Conservation (phyloP, 768 basidiomycete species). For the Crepidotus variabilis region DNA sequence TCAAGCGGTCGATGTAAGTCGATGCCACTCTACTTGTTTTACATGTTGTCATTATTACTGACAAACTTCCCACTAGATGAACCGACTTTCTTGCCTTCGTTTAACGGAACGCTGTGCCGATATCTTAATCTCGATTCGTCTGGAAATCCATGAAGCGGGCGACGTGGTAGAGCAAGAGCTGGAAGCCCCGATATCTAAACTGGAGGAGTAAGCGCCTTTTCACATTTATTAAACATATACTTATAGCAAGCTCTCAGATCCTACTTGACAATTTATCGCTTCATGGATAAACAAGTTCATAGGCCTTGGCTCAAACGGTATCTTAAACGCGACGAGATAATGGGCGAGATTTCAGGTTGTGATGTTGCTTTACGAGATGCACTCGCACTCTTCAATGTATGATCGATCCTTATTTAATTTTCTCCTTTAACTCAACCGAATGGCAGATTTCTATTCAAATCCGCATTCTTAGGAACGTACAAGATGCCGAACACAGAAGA, state of each 20-base stretch:
- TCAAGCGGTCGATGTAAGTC: constrained; percentile 55
- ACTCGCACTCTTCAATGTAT: constrained; percentile 51
- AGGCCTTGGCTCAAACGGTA: constrained; percentile 79
- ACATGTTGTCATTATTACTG: background rate
- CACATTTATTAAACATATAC: background rate
- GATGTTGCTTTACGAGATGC: constrained; percentile 55
- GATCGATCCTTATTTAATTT: constrained; percentile 9
- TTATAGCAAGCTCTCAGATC: constrained; percentile 22
- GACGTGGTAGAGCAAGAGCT: constrained; percentile 46
- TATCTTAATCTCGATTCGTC: constrained; percentile 57
- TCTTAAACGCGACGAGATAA: constrained; percentile 68
- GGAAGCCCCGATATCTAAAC: constrained; percentile 41
- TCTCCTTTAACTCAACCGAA: background rate
- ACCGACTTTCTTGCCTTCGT: constrained; percentile 63
- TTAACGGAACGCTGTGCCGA: constrained; percentile 72
- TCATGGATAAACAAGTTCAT: constrained; percentile 56
- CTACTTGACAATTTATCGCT: constrained; percentile 39
- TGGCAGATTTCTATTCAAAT: constrained; percentile 32
- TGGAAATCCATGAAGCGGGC: constrained; percentile 61
- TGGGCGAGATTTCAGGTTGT: constrained; percentile 46
- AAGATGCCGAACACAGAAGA: constrained; percentile 38
- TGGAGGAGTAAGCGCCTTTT: constrained; percentile 45
- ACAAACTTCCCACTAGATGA: constrained; percentile 40
- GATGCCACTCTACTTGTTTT: background rate
- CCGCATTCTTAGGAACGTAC: constrained; percentile 48